Conservation (phyloP, 2,329 filamentous ascomycete species). For the Alternaria gaisen region DNA sequence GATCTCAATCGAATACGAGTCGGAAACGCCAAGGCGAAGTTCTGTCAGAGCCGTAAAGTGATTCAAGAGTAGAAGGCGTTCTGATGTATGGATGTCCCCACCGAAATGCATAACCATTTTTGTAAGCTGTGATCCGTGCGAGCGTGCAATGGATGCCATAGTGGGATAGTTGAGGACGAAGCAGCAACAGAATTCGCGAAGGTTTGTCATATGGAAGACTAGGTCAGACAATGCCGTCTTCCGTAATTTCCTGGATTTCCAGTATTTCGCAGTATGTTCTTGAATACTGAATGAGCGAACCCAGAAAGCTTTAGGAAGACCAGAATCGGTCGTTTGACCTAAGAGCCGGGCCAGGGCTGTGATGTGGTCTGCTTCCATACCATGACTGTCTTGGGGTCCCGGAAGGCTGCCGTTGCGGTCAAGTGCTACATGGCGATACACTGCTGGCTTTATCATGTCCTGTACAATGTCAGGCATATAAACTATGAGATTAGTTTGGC, state of each 20-base stretch:
- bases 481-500: not conserved
- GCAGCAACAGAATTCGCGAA: conserved; percentile 1
- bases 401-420: not conserved
- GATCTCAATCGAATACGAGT: not conserved
- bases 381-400: not conserved
- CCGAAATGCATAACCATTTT: not conserved
- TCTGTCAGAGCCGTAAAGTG: conserved; percentile 4
- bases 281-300: conserved; percentile 4
- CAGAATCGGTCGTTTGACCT: not conserved
- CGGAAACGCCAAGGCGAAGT: not conserved
- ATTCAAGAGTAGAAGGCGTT: not conserved
- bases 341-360: not conserved
- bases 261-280: not conserved
- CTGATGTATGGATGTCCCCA: not conserved
- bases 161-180: not conserved
- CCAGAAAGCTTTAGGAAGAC: not conserved
- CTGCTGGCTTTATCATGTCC: conserved; percentile 4
- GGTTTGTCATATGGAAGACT: not conserved
- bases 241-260: not conserved
- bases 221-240: not conserved
- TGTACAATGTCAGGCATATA: not conserved
- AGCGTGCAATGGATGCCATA: not conserved
- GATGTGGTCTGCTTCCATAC: not conserved
- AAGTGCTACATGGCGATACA: conserved; percentile 1
- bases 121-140: not conserved